phyloP scores from a whole-genome alignment of 345 rosid genomes.

The Noccaea caerulescens region DNA sequence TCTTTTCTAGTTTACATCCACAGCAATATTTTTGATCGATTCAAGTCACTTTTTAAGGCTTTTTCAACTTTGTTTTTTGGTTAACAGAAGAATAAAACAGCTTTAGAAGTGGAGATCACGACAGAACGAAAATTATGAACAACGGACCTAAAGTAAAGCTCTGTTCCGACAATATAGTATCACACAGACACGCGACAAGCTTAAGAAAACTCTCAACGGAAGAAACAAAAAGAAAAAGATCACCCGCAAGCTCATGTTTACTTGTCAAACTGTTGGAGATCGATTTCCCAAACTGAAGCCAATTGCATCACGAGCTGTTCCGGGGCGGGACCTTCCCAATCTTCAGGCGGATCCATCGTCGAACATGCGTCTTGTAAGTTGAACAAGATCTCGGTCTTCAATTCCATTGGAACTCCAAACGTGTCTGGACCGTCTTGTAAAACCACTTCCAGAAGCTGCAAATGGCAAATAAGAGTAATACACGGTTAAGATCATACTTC shows the following conservation, averaged over 20 bases:
- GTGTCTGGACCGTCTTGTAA: slow-evolving; percentile 79
- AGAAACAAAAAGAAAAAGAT: slow-evolving; percentile 1
- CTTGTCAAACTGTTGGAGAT: slow-evolving; percentile 72
- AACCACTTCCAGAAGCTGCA: slow-evolving; percentile 76
- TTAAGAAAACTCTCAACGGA: slow-evolving; percentile 9
- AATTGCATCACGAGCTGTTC: slow-evolving; percentile 84
- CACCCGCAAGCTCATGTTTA: slow-evolving; percentile 37
- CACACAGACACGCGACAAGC: slow-evolving; percentile 15
- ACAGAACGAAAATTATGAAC: slow-evolving; percentile 29
- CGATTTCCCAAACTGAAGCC: slow-evolving; percentile 90
- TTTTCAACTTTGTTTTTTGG: too few relatives aligned
- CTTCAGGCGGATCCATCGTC: slow-evolving; percentile 77
- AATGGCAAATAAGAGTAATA: slow-evolving; percentile 13
- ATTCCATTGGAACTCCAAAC: slow-evolving; percentile 69
- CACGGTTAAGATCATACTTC: neutral
- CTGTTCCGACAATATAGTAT: slow-evolving; percentile 21
- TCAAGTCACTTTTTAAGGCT: neutral
- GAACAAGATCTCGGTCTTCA: slow-evolving; percentile 81
- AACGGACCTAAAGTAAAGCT: slow-evolving; percentile 28
- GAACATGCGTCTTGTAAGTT: slow-evolving; percentile 79
- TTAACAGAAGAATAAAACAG: neutral
- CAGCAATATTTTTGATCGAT: neutral
- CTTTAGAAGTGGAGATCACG: neutral
- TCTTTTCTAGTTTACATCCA: neutral
- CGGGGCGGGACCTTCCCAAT: slow-evolving; percentile 89